Evolutionary conservation across 2,329 filamentous ascomycete species (phyloP).

Genomic region (Albophoma yamanashiensis): DNA sequence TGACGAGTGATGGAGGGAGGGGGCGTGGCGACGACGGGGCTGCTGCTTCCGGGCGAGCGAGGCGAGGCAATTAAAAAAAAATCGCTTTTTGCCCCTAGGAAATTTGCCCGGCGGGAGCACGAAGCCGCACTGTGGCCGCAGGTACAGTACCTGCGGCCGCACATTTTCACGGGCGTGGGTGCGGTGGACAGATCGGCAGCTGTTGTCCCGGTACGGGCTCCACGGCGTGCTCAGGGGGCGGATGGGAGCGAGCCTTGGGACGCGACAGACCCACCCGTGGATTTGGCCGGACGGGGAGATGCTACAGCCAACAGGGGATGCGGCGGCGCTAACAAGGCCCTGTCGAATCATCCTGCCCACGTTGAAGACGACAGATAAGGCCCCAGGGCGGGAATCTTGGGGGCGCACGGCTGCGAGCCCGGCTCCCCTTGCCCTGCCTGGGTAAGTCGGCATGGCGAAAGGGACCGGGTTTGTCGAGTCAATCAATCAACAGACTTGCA

Average conservation of each 20-base stretch:
- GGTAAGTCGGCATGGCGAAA: background rate
- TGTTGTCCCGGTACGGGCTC: background rate
- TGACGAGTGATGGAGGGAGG: background rate
- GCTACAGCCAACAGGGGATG: background rate
- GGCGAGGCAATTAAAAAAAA: slow-evolving; percentile 20
- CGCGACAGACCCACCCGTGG: background rate
- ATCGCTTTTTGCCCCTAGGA: slow-evolving; percentile 8
- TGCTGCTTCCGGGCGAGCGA: slow-evolving; percentile 6
- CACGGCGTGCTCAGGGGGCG: background rate
- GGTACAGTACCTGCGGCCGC: background rate
- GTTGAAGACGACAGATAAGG: slow-evolving; percentile 13
- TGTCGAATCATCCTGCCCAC: slow-evolving; percentile 23
- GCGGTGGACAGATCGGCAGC: background rate
- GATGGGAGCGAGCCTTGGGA: background rate
- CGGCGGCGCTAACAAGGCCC: slow-evolving; percentile 3
- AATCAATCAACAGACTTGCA: background rate
- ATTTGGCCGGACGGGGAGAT: background rate
- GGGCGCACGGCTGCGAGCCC: background rate
- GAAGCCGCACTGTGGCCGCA: background rate
- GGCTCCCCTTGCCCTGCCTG: background rate
- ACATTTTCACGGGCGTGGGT: background rate
- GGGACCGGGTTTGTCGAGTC: background rate
- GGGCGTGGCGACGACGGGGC: background rate
- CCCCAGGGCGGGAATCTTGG: background rate
- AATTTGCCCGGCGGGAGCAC: slow-evolving; percentile 12